Evolutionary conservation across 228 moss, liverwort and hornwort species (phyloP), one percentile per base, ranked within the genome.

Genomic region (Sphagnum fallax): DNA sequence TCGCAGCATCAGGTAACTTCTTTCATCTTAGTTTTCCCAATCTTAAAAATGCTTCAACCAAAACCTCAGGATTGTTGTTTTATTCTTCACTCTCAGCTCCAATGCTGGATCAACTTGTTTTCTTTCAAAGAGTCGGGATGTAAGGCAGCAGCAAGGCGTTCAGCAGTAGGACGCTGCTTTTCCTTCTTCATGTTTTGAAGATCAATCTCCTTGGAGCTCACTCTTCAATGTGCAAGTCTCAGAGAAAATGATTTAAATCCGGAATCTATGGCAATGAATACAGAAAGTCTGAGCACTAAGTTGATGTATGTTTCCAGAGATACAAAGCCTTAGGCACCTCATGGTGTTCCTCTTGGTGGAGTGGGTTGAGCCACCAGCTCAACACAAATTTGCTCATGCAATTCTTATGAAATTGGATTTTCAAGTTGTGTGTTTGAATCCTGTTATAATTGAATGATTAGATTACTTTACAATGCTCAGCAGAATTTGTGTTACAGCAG

Each of bases 311-410:
- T 32, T 32, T 32, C 32, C 1, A 82, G 85, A 14, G 85, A 82
- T 68, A 77, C 53, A 70, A 82, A 63, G 52, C 85, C 85, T 32
- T 85, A 79, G 62, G 85, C 85, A 68, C 79, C 82, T 70, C 85
- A 85, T 79, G 85, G 85, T 69, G 82, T 85, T 32, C 85, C 85
- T 11, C 82, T 82, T 57, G 85, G 85, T 70, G 85, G 85, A 72
- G 82, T 85, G 85, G 85, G 85, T 82, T 85, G 9, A 55, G 53
- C 12, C 8, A 32, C 32, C 32, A 32, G 32, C 32, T 32, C 32
- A 1, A 32, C 32, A 32, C 32, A 32, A 32, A 32, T 32, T 18
- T 32, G 9, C 8, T 7, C 53, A 8, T 7, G 53, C 9, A 55
- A 12, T 55, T 55, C 12, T 55, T 32, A 32, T 32, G 32, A 32